Conservation (phyloP, 139 green algal genomes). For the Dunaliella sp. region DNA sequence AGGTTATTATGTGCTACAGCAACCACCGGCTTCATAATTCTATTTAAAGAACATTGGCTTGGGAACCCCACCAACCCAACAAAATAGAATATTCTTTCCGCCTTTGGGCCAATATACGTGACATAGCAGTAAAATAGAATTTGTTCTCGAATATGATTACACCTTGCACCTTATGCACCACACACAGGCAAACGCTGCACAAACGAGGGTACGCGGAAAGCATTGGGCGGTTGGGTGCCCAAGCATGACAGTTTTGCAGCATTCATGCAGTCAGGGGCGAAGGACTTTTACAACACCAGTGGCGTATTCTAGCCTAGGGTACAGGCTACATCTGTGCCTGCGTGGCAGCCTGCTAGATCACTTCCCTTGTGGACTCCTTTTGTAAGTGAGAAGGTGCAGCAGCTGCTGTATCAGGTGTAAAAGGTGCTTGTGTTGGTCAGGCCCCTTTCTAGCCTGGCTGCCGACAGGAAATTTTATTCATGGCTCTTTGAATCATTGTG, state of each 20-base stretch:
- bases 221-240: slow-evolving; percentile 70
- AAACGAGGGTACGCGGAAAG: slow-evolving; percentile 58
- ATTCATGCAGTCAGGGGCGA: slow-evolving; percentile 46
- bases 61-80: neutral
- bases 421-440: too few species aligned
- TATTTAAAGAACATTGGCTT: neutral
- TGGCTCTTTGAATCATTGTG: too few species aligned
- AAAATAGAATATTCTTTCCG: neutral
- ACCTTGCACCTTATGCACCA: too few species aligned
- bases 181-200: slow-evolving; percentile 70
- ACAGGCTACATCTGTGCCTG: too few species aligned
- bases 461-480: too few species aligned
- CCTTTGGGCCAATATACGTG: neutral
- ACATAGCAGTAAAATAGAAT: neutral
- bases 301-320: slow-evolving; percentile 45
- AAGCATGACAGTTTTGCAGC: slow-evolving; percentile 59
- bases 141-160: neutral
- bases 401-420: too few species aligned
- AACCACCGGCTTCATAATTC: neutral
- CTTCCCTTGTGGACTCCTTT: too few species aligned
- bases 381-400: too few species aligned
- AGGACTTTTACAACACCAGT: slow-evolving; percentile 58
- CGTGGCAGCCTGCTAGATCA: too few species aligned
- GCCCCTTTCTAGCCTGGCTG: too few species aligned
- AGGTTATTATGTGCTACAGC: too few species aligned